These are phyloP conservation scores for Penicillium alfredii DNA, from an alignment of 495 filamentous ascomycete genomes.

Conservation along the genomic window DNA sequence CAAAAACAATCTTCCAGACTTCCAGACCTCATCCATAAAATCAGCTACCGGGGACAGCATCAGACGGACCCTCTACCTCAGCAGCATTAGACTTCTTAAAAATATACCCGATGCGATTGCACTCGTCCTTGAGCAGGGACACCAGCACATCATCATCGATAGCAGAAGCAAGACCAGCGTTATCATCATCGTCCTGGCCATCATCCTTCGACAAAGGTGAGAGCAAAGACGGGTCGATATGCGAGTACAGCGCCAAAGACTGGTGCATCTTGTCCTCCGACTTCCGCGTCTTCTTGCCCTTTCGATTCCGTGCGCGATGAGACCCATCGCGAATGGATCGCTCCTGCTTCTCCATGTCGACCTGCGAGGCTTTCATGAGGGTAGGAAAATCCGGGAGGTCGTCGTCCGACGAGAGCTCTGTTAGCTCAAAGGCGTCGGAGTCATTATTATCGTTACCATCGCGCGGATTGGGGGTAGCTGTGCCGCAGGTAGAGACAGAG, in stretches of 20 bases:
- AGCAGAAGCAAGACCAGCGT: conserved; percentile 27
- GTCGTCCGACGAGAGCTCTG: conserved; percentile 22
- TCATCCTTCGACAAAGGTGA: conserved; percentile 4
- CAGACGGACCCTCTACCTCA: conserved; percentile 17
- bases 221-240: conserved; percentile 53
- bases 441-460: conserved; percentile 14
- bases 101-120: conserved; percentile 56
- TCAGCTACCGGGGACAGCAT: too few species aligned
- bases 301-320: conserved; percentile 11
- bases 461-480: conserved; percentile 12
- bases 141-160: conserved; percentile 59
- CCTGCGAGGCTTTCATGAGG: conserved; percentile 52
- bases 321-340: conserved; percentile 34
- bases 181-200: conserved; percentile 20
- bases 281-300: conserved; percentile 11
- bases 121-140: conserved; percentile 54
- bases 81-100: conserved; percentile 54
- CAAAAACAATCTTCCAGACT: too few species aligned
- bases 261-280: conserved; percentile 47
- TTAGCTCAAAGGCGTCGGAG: conserved; percentile 19
- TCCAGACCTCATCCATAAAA: too few species aligned
- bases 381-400: conserved; percentile 37
- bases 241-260: conserved; percentile 59
- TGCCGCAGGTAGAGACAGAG: conserved; percentile 4
- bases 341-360: conserved; percentile 59